These are phyloP conservation scores for Xylaria sp. DNA, from an alignment of 2,329 filamentous ascomycete species.

Conservation along the genomic window DNA sequence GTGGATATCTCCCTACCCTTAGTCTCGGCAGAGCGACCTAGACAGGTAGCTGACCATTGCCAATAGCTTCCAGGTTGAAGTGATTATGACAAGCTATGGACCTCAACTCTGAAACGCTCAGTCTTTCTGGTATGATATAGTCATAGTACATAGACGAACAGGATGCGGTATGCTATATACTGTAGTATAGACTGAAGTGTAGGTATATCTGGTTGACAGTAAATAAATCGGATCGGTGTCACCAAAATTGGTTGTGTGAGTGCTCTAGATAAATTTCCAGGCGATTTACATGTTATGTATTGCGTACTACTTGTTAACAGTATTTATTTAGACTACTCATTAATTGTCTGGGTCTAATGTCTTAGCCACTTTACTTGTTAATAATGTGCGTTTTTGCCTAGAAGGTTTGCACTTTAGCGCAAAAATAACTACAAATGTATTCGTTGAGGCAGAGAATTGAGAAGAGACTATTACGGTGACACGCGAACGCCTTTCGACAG, in stretches of 20 bases:
- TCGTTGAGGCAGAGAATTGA: too few species aligned
- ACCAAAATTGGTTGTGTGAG: not conserved
- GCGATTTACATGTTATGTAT: not conserved
- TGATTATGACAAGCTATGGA: too few species aligned
- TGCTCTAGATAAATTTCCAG: not conserved
- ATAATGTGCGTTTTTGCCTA: not conserved
- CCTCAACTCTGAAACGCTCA: too few species aligned
- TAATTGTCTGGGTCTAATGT: not conserved
- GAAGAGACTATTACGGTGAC: too few species aligned
- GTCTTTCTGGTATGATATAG: not conserved
- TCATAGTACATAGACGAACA: not conserved
- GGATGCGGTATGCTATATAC: not conserved
- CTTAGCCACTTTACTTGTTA: not conserved
- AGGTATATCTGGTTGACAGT: not conserved
- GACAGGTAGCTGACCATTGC: not conserved
- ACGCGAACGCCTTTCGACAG: too few species aligned
- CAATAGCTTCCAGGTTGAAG: too few species aligned
- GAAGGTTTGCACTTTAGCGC: not conserved
- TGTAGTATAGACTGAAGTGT: not conserved
- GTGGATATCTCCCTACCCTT: too few species aligned
- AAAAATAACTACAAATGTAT: not conserved
- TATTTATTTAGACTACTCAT: too few species aligned
- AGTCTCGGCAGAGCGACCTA: conserved; percentile 3
- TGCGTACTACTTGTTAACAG: too few species aligned
- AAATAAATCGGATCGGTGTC: not conserved